Conservation (phyloP, 176 grass and related monocot species). For the Pontederia paniculata region DNA sequence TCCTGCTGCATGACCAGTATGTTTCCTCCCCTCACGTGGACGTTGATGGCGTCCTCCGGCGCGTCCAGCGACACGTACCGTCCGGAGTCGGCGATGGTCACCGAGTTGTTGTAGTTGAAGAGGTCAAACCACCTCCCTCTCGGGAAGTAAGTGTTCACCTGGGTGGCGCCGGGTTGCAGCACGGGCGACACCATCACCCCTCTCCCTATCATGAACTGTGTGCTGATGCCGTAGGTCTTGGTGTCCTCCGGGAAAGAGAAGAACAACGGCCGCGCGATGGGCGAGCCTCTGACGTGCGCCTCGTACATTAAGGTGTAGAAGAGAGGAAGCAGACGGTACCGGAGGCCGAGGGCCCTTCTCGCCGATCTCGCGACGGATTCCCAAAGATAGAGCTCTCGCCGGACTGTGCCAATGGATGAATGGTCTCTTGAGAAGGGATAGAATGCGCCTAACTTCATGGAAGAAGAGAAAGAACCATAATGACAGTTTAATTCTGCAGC, state of each 20-base stretch:
- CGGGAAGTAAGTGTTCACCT: slow-evolving; percentile 51
- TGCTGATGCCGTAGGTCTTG: slow-evolving; percentile 34
- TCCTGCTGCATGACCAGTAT: slow-evolving; percentile 43
- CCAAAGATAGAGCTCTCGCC: slow-evolving; percentile 61
- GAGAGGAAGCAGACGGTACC: slow-evolving; percentile 53
- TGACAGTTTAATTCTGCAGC: too few species aligned
- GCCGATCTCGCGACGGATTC: slow-evolving; percentile 43
- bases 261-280: slow-evolving; percentile 68
- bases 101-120: slow-evolving; percentile 25
- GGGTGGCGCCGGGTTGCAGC: slow-evolving; percentile 21
- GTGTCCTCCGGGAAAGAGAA: slow-evolving; percentile 55
- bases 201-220: slow-evolving; percentile 49
- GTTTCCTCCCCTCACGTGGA: slow-evolving; percentile 45
- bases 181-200: slow-evolving; percentile 60
- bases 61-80: slow-evolving; percentile 31
- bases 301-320: slow-evolving; percentile 70
- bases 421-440: slow-evolving; percentile 77
- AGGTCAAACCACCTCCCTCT: slow-evolving; percentile 54
- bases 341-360: slow-evolving; percentile 44
- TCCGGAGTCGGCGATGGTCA: slow-evolving; percentile 7
- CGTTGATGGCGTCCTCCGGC: slow-evolving; percentile 42
- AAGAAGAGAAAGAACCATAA: background rate
- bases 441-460: slow-evolving; percentile 59
- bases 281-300: slow-evolving; percentile 45
- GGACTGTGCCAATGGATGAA: slow-evolving; percentile 25